These are phyloP conservation scores for Malus sylvestris DNA, from an alignment of 306 rosid species.

Conservation along the genomic window DNA sequence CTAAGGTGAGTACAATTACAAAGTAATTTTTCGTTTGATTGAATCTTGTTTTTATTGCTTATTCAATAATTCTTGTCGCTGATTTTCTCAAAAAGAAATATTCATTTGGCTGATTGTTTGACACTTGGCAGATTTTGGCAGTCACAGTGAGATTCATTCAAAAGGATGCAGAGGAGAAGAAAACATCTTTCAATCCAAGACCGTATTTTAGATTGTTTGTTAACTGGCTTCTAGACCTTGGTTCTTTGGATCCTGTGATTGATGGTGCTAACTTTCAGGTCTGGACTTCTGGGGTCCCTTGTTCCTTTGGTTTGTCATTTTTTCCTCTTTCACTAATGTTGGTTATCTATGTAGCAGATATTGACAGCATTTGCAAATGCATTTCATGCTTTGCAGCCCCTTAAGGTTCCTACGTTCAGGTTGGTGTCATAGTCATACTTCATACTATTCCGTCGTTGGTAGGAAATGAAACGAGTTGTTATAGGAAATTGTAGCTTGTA, in stretches of 20 bases:
- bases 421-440: conserved; percentile 13
- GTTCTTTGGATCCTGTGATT: conserved; percentile 70
- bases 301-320: conserved; percentile 3
- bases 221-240: conserved; percentile 86
- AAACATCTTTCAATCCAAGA: conserved; percentile 71
- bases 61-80: conserved; percentile 2
- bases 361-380: conserved; percentile 76
- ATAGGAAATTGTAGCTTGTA: not conserved
- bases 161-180: conserved; percentile 90
- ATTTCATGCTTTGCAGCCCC: conserved; percentile 92
- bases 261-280: conserved; percentile 98
- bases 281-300: not conserved
- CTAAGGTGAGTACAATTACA: conserved; percentile 51
- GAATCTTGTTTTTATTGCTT: not conserved
- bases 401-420: conserved; percentile 94
- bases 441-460: not conserved
- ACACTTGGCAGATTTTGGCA: conserved; percentile 55
- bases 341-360: conserved; percentile 47
- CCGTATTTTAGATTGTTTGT: conserved; percentile 91
- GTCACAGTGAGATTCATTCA: conserved; percentile 69
- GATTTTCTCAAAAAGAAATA: no score
- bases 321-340: conserved; percentile 10
- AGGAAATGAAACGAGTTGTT: not conserved
- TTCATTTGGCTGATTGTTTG: conserved; percentile 8
- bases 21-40: not conserved